Conservation (phyloP, 2,329 filamentous ascomycete species). For the Dryadomyces sulphureus region DNA sequence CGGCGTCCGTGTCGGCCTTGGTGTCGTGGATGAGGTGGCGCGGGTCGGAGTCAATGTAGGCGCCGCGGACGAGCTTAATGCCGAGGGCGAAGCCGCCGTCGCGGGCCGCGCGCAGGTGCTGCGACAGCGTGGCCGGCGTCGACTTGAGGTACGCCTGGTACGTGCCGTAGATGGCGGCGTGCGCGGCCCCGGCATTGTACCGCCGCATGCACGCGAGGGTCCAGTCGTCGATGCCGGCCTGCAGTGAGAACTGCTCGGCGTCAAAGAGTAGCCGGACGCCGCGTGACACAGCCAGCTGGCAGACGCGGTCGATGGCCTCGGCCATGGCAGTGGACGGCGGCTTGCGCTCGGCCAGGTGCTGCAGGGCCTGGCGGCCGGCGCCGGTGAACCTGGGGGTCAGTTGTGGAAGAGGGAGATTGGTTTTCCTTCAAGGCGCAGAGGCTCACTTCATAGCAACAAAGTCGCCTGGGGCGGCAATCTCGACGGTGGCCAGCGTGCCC, state of each 20-base stretch:
- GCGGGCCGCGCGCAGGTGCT: slow-evolving; percentile 44
- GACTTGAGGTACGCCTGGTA: slow-evolving; percentile 66
- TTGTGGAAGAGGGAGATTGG: neutral
- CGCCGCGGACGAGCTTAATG: slow-evolving; percentile 62
- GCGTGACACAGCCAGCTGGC: slow-evolving; percentile 52
- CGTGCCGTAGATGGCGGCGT: slow-evolving; percentile 63
- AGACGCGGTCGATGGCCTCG: slow-evolving; percentile 59
- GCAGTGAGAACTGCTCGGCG: slow-evolving; percentile 68
- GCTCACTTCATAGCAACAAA: slow-evolving; percentile 51
- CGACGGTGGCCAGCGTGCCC: slow-evolving; percentile 61
- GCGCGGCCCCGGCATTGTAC: slow-evolving; percentile 51
- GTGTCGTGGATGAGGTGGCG: slow-evolving; percentile 56
- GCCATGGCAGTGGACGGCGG: slow-evolving; percentile 50
- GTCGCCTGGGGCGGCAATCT: slow-evolving; percentile 54
- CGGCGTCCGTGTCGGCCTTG: slow-evolving; percentile 54
- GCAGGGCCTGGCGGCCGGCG: slow-evolving; percentile 58
- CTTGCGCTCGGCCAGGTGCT: slow-evolving; percentile 46
- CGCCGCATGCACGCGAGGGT: slow-evolving; percentile 60
- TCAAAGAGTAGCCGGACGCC: slow-evolving; percentile 68
- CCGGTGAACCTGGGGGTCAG: slow-evolving; percentile 52
- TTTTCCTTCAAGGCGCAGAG: neutral
- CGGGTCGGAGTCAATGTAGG: slow-evolving; percentile 57
- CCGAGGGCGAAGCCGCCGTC: slow-evolving; percentile 51
- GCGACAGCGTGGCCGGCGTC: slow-evolving; percentile 38
- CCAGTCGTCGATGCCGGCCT: slow-evolving; percentile 70